Base-by-base conservation (phyloP, 2,329 filamentous ascomycete genomes). In the Colletotrichum sp. region DNA sequence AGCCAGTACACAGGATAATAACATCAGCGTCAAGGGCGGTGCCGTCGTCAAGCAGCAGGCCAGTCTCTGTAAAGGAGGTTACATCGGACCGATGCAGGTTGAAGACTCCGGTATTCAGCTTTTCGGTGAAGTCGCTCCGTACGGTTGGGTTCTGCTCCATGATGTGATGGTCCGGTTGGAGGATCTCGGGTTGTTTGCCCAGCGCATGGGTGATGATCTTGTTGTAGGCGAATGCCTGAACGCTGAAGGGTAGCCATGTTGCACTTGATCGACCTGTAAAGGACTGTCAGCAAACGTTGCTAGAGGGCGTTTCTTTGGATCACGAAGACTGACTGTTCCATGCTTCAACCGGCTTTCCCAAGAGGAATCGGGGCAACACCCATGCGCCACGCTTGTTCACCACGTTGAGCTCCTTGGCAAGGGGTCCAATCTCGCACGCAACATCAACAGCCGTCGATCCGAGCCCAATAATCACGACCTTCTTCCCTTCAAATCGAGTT, bases 1-100 rank as follows among this genome's bases (percentile, higher is more conserved):
- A 92, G 2, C 90, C 90, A 0, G 90, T 92, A 3, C 86, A 85
- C 72, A 86, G 89, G 8, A 91, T 82, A 1, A 92, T 77, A 0
- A 84, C 87, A 74, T 91, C 88, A 0, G 87, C 82, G 1, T 84
- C 77, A 1, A 91, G 68, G 0, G 76, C 73, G 0, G 82, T 83
- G 0, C 88, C 88, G 13, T 84, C 85, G 1, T 84, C 83, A 1
- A 92, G 83, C 15, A 85, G 77, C 0, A 91, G 84, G 10, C 73
- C 73, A 3, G 55, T 64, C 30, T 73, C 64, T 6, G 80, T 81
- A 63, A 85, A 81, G 26, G 76, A 76, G 10, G 82, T 77, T 44
- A 86, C 79, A 7, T 75, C 75, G 13, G 81, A 80, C 32, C 84
- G 81, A 76, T 85, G 82, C n/a, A 83, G 77, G 5, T 78, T 77